Base-by-base conservation (phyloP, 202 grass and related monocot genomes). In the Schoenoplectus triqueter region DNA sequence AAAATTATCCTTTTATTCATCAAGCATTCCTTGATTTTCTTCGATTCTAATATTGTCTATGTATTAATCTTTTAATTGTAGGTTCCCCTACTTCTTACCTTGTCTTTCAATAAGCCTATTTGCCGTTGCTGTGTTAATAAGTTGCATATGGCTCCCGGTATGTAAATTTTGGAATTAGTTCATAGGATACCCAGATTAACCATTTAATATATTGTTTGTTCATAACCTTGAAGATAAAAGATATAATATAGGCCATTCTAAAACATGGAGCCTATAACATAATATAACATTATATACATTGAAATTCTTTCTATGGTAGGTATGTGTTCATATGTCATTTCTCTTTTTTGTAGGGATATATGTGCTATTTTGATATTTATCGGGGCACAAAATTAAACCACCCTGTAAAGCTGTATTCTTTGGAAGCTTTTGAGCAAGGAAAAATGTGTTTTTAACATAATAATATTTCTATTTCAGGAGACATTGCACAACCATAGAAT, bases 11-110 rank as follows among this genome's bases (percentile, higher is more conserved):
- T 88, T 80, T 82, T 48, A 64, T 64, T 6, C 4, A 66, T 59
- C 2, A 55, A 77, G 0, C 66, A 46, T 82, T 31, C 57, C 2
- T 61, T 82, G 20, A 17, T 80, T 74, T 66, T 40, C 31, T 60
- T 78, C 39, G 2, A 15, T 74, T 72, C 63, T 79, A 56, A 82
- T 83, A 85, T 86, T 61, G 73, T 14, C 82, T 51, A 19, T 85
- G 13, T 71, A 74, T 44, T 70, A 64, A 62, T 85, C 2, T 82
- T 89, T 79, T 76, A 41, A 82, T 66, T 82, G 55, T 67, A 97
- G 94, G 88, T 94, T 97, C 88, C 94, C 92, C 0, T 97, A 94
- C 76, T 89, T 92, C 84, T 83, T 97, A 47, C 94, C 94, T 2
- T 94, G 94, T 77, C 72, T 97, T 69, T 72, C 20, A 67, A 94